These are phyloP conservation scores for Globisporangium cylindrosporum DNA, from an alignment of 352 stramenopile genomes.

Conservation along the genomic window DNA sequence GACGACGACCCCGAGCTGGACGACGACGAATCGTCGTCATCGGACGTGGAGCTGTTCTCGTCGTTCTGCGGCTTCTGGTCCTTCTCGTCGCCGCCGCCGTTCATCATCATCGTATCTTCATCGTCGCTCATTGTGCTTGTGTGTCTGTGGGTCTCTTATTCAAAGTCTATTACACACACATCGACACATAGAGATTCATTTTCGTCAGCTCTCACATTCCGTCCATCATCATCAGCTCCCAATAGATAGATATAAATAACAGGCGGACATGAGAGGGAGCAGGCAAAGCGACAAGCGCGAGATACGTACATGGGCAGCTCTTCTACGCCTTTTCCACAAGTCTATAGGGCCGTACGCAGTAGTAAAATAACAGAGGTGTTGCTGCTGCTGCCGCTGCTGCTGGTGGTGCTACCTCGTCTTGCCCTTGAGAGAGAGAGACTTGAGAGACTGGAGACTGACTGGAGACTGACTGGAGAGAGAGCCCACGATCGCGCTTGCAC, in stretches of 20 bases:
- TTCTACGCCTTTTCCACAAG: neutral
- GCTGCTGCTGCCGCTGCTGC: neutral
- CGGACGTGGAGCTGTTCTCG: slow-evolving; percentile 58
- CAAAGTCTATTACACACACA: neutral
- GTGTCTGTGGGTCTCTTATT: neutral
- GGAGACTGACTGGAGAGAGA: neutral
- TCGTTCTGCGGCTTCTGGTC: slow-evolving; percentile 33
- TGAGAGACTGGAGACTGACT: neutral
- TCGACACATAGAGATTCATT: neutral
- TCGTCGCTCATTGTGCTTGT: slow-evolving; percentile 31
- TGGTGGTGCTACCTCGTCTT: neutral
- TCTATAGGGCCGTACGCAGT: neutral
- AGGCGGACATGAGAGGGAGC: neutral
- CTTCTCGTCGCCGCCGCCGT: slow-evolving; percentile 22
- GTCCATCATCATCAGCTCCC: neutral
- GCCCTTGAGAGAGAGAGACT: neutral
- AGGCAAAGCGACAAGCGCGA: neutral
- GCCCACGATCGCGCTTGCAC: neutral
- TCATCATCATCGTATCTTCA: slow-evolving; percentile 21
- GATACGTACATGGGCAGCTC: slow-evolving; percentile 3
- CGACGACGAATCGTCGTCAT: slow-evolving; percentile 75
- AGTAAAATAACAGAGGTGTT: neutral
- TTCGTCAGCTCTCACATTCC: neutral
- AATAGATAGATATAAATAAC: slow-evolving; percentile 2
- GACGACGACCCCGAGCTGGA: slow-evolving; percentile 70